Conservation (phyloP, 108 stramenopile species). For the Cyclotella cryptica region DNA sequence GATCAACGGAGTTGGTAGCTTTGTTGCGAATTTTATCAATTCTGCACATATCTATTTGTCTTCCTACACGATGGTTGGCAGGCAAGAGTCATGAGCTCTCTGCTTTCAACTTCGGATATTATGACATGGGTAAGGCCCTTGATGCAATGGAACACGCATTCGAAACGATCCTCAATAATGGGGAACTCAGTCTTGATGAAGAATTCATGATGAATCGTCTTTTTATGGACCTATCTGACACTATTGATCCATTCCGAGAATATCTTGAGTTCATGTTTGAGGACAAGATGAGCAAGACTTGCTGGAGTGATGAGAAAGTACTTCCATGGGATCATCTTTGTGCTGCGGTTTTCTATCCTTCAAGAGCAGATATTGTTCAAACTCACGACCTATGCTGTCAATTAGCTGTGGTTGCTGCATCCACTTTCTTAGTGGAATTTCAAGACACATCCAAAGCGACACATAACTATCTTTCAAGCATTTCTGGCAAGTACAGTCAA, state of each 20-base stretch:
- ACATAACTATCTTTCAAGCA: not conserved
- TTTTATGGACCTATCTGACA: not conserved
- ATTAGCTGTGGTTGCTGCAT: not conserved
- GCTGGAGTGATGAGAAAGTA: not conserved
- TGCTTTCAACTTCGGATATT: too few relatives aligned
- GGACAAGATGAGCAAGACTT: not conserved
- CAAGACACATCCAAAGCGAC: constrained; percentile 23
- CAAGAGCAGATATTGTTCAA: constrained; percentile 6
- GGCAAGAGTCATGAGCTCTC: too few relatives aligned
- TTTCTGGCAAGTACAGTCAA: constrained; percentile 8
- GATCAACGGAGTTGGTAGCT: constrained; percentile 20
- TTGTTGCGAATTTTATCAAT: constrained; percentile 26
- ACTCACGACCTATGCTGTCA: not conserved
- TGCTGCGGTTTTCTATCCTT: constrained; percentile 26
- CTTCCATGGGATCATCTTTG: not conserved
- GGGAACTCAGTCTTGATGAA: constrained; percentile 5
- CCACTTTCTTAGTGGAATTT: constrained; percentile 19
- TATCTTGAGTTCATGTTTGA: constrained; percentile 24
- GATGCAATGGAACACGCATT: constrained; percentile 23
- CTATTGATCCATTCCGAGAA: constrained; percentile 7
- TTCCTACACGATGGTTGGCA: too few relatives aligned
- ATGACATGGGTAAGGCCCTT: constrained; percentile 14
- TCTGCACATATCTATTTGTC: constrained; percentile 20
- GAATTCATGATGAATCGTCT: constrained; percentile 19
- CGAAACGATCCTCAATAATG: constrained; percentile 6